phyloP scores from a whole-genome alignment of 2,329 filamentous ascomycete genomes.

The Scedosporium apiospermum region DNA sequence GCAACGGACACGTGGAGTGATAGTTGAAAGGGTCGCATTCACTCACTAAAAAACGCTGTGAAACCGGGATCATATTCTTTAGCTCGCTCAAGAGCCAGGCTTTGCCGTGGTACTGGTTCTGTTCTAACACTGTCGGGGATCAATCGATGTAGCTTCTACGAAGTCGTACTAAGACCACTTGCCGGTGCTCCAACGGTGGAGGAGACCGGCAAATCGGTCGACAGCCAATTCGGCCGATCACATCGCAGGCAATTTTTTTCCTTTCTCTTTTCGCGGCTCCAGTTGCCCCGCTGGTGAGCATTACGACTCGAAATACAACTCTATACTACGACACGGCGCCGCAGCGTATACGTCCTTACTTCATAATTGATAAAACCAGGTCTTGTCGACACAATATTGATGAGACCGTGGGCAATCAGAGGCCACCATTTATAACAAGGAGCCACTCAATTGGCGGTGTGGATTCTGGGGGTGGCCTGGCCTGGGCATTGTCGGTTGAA shows the following conservation, averaged over 20 bases:
- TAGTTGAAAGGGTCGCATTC: conserved; percentile 1
- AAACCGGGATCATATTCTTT: neutral
- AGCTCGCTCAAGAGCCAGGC: neutral
- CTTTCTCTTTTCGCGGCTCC: neutral
- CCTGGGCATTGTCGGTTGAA: neutral
- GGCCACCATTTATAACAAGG: neutral
- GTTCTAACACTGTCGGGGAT: neutral
- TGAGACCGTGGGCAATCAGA: neutral
- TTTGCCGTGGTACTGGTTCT: neutral
- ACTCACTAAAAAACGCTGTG: neutral
- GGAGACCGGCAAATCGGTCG: neutral
- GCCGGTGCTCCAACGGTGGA: neutral
- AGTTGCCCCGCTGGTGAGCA: no score
- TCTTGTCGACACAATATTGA: neutral
- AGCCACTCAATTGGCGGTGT: neutral
- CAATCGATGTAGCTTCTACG: no score
- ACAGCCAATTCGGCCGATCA: neutral
- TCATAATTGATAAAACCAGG: neutral
- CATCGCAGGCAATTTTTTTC: neutral
- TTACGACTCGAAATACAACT: no score
- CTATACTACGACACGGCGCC: neutral
- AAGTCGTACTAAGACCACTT: no score
- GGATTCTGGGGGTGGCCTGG: neutral
- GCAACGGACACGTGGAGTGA: neutral
- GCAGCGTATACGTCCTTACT: neutral